These are phyloP conservation scores for Tricholoma sp. DNA, from an alignment of 768 basidiomycete genomes.

Conservation along the genomic window DNA sequence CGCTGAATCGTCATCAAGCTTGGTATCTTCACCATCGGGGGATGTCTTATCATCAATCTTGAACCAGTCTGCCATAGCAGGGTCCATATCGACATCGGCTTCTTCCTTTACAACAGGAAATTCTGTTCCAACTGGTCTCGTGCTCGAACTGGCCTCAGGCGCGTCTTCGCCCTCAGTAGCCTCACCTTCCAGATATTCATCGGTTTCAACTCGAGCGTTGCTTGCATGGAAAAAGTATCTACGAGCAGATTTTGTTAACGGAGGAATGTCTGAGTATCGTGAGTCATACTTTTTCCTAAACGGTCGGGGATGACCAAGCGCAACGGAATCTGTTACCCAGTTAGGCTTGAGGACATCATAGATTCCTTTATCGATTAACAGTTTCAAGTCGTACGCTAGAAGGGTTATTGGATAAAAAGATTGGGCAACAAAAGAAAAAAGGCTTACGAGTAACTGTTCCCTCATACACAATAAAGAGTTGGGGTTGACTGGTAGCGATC, in stretches of 20 bases:
- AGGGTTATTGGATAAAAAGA: constrained; percentile 23
- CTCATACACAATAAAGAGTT: constrained; percentile 60
- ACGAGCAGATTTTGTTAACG: background rate
- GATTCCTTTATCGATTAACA: constrained; percentile 63
- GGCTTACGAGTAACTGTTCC: constrained; percentile 63
- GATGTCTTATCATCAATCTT: constrained; percentile 38
- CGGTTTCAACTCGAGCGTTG: constrained; percentile 36
- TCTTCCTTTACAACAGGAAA: constrained; percentile 11
- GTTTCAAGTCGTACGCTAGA: constrained; percentile 60
- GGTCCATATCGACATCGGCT: constrained; percentile 35
- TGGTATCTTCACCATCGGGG: constrained; percentile 16
- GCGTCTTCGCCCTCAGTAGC: constrained; percentile 16
- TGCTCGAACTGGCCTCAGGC: constrained; percentile 11
- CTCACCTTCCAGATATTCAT: constrained; percentile 47
- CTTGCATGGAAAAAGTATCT: constrained; percentile 84
- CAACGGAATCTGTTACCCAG: constrained; percentile 82
- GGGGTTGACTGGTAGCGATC: constrained; percentile 49
- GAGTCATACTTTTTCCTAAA: constrained; percentile 58
- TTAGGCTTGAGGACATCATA: constrained; percentile 72
- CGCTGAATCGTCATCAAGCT: constrained; percentile 45
- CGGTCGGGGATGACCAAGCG: constrained; percentile 47
- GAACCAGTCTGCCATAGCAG: constrained; percentile 57
- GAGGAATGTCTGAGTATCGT: background rate
- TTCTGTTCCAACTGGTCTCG: background rate
- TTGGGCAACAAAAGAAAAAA: background rate